phyloP scores from a whole-genome alignment of 163 green algal genomes.

The Trebouxia gelatinosa region DNA sequence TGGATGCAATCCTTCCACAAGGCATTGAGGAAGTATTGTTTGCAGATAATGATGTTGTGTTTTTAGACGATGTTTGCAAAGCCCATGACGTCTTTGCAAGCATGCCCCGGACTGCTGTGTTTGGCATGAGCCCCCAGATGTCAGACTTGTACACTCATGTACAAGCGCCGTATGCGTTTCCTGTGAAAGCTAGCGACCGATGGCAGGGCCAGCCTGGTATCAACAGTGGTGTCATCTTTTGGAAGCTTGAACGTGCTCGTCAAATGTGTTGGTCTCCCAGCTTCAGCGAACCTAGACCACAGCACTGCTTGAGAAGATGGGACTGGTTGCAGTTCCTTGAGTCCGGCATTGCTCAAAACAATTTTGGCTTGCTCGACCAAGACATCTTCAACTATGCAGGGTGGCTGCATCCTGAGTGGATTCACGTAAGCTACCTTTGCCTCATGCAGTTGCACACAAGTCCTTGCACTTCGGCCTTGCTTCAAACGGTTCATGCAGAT shows the following conservation, averaged over 20 bases:
- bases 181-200: neutral
- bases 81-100: neutral
- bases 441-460: neutral
- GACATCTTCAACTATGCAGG: neutral
- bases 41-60: neutral
- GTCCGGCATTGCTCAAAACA: neutral
- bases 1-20: neutral
- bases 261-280: neutral
- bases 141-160: neutral
- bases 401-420: neutral
- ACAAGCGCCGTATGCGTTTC: neutral
- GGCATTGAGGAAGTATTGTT: neutral
- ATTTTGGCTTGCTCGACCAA: neutral
- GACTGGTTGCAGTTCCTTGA: neutral
- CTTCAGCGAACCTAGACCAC: too few species aligned
- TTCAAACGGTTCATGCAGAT: too few species aligned
- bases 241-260: neutral
- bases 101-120: neutral
- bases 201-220: neutral
- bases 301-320: too few species aligned
- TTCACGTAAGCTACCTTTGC: neutral
- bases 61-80: neutral
- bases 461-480: neutral
- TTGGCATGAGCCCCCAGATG: neutral
- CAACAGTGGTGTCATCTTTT: slow-evolving; percentile 5